Conservation (phyloP, 2,329 filamentous ascomycete genomes). For the Colletotrichum shisoi region DNA sequence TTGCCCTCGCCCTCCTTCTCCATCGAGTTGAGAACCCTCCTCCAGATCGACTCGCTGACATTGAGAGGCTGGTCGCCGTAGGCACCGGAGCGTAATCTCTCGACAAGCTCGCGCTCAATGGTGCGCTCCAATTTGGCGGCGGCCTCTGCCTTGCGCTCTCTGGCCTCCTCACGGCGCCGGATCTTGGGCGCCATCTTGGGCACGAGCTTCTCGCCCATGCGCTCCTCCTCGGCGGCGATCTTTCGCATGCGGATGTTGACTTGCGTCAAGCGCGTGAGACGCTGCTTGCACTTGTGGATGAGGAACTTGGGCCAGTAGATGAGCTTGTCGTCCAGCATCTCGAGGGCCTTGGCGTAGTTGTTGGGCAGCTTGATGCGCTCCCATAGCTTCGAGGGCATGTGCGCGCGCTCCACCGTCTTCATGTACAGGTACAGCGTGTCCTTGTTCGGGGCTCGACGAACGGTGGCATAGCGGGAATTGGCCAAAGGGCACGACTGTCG, state of each 20-base stretch:
- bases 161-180: conserved; percentile 74
- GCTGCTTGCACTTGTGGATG: conserved; percentile 94
- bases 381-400: conserved; percentile 92
- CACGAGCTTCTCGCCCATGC: conserved; percentile 86
- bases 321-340: conserved; percentile 83
- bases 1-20: conserved; percentile 85
- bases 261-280: conserved; percentile 89
- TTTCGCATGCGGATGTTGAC: conserved; percentile 82
- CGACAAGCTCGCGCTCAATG: conserved; percentile 93
- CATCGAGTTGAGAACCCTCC: conserved; percentile 90
- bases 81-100: conserved; percentile 86
- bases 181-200: conserved; percentile 93
- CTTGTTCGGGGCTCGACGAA: conserved; percentile 81
- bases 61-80: conserved; percentile 96
- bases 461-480: conserved; percentile 91
- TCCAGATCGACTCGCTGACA: conserved; percentile 94
- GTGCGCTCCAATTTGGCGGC: conserved; percentile 94
- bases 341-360: conserved; percentile 89
- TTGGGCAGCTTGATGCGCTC: conserved; percentile 87
- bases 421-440: conserved; percentile 93
- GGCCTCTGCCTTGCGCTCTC: conserved; percentile 78
- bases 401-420: conserved; percentile 89
- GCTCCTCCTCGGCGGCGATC: conserved; percentile 86
- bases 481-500: conserved; percentile 89
- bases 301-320: conserved; percentile 96